These are phyloP conservation scores for Nakazawaea pomicola DNA, from an alignment of 805 yeast genomes.

Conservation along the genomic window DNA sequence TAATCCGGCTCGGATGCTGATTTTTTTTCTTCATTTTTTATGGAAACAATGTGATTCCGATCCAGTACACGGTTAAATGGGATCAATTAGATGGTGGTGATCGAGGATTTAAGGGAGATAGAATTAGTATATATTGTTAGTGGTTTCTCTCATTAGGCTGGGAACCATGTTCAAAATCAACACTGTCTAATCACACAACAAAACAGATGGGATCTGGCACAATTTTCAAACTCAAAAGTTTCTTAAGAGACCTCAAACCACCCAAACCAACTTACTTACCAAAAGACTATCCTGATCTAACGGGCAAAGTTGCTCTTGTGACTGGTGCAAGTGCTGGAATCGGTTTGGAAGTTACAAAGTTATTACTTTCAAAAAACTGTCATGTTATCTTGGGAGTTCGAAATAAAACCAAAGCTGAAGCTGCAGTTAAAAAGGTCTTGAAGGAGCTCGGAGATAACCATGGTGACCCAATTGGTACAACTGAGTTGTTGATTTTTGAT, in stretches of 20 bases:
- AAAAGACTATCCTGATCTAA: constrained; percentile 27
- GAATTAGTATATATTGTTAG: too few relatives aligned
- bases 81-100: too few relatives aligned
- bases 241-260: not conserved
- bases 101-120: too few relatives aligned
- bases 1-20: too few relatives aligned
- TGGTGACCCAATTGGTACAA: constrained; percentile 15
- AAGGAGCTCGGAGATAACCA: constrained; percentile 8
- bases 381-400: constrained; percentile 24
- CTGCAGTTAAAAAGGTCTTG: constrained; percentile 29
- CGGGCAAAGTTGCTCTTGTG: constrained; percentile 25
- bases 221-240: not conserved
- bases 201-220: too few relatives aligned
- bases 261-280: constrained; percentile 22
- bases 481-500: constrained; percentile 26
- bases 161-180: too few relatives aligned
- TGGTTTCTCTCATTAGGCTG: too few relatives aligned
- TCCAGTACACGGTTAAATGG: too few relatives aligned
- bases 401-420: not conserved
- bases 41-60: too few relatives aligned
- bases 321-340: constrained; percentile 31
- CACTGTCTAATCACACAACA: too few relatives aligned
- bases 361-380: constrained; percentile 27
- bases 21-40: too few relatives aligned
- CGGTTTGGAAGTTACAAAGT: constrained; percentile 28